phyloP scores from a whole-genome alignment of 257 asterid genomes.

The Jaltomata sinuosa region DNA sequence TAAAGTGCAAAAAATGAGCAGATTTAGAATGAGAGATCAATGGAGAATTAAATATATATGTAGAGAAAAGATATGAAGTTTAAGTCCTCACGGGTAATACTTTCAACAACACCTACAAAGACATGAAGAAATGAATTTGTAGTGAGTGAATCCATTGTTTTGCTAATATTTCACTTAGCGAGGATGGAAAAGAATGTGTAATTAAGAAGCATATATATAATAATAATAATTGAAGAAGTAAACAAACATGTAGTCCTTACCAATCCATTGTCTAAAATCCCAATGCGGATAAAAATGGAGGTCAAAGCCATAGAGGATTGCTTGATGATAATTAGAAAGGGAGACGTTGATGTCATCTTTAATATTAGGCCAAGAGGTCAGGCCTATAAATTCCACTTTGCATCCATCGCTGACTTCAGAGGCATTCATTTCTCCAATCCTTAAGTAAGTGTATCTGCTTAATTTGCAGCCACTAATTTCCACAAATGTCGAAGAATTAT shows the following conservation, averaged over 20 bases:
- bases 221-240: neutral
- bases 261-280: too few relatives aligned
- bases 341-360: neutral
- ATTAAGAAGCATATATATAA: neutral
- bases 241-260: neutral
- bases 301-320: constrained; percentile 22
- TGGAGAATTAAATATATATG: neutral
- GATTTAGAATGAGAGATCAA: neutral
- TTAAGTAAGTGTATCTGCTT: constrained; percentile 2
- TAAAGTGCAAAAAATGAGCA: neutral
- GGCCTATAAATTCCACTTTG: neutral
- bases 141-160: neutral
- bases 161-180: neutral
- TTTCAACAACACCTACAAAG: neutral
- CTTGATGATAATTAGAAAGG: constrained; percentile 10
- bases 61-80: neutral
- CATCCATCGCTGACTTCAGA: neutral
- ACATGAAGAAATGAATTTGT: neutral
- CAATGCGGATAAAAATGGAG: neutral
- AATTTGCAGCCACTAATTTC: neutral
- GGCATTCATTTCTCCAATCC: neutral
- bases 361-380: constrained; percentile 5
- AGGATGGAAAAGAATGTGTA: neutral
- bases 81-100: neutral
- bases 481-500: neutral